These are phyloP conservation scores for Tricholoma bakamatsutake DNA, from an alignment of 768 basidiomycete species.

Conservation along the genomic window DNA sequence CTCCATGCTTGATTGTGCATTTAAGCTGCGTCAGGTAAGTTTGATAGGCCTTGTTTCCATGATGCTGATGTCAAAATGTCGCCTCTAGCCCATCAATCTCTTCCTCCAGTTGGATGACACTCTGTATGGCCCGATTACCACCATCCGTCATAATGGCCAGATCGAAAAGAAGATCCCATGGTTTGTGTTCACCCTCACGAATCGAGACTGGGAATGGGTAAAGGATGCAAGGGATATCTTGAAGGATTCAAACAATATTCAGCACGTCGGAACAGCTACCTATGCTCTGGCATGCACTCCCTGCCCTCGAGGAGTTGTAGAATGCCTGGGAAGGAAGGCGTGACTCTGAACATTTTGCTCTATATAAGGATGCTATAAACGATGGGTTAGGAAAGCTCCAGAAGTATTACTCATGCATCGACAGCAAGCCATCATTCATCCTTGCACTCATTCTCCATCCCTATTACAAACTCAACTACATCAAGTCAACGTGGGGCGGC, in stretches of 20 bases:
- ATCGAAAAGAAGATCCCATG: constrained; percentile 10
- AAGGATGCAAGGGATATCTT: constrained; percentile 6
- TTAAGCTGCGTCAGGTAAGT: too few species aligned
- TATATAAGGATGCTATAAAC: constrained; percentile 13
- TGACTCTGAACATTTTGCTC: too few species aligned
- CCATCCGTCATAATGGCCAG: neutral
- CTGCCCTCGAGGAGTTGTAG: neutral
- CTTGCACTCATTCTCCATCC: constrained; percentile 21
- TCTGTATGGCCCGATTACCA: constrained; percentile 8
- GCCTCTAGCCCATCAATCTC: too few species aligned
- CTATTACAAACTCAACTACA: too few species aligned
- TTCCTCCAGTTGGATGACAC: too few species aligned
- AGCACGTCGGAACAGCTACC: neutral
- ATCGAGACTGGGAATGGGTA: constrained; percentile 8
- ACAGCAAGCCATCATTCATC: constrained; percentile 14
- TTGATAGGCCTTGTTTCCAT: too few species aligned
- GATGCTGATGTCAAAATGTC: too few species aligned
- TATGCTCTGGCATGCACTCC: neutral
- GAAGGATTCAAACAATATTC: neutral
- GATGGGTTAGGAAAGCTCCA: constrained; percentile 18
- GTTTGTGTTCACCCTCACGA: constrained; percentile 3
- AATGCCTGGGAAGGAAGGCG: constrained; percentile 8
- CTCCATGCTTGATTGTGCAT: too few species aligned
- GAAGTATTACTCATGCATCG: constrained; percentile 17
- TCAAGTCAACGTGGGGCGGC: constrained; percentile 22